Evolutionary conservation across 805 yeast species (phyloP), one percentile per base, ranked within the genome.

Genomic region (Cyberlindnera xishuangbannaensis): DNA sequence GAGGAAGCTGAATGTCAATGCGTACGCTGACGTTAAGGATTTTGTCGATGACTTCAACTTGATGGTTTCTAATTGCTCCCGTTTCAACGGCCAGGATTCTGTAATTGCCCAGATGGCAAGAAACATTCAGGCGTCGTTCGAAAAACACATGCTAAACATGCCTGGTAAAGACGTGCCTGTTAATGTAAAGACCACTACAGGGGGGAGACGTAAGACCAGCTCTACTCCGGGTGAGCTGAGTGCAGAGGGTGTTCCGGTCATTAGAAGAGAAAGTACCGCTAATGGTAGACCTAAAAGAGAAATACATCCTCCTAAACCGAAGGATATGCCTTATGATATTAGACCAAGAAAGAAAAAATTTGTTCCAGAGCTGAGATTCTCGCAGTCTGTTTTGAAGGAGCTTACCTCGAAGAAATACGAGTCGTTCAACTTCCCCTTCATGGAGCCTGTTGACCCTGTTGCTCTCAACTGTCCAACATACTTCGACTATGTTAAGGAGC

Each of bases 221-320:
- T 52, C 61, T 1, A 50, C 57, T 5, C 50, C 51, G 14, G 50
- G 49, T 25, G 49, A 64, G 20, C 43, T 62, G 23, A 59, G 56
- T 30, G 54, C 61, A 2, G 55, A 67, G 27, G 81, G 77, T 12
- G 67, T 73, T 15, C 83, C 83, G 9, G 62, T 63, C n/a, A 71
- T 81, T 31, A 72, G 95, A 55, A 71, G 90, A 37, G 95, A 86
- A 40, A 76, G 82, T 20, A 67, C 72, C 6, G 76, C 79, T 16
- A 53, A 59, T 18, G 92, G 88, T 19, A 71, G 98, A 46, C 97
- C 97, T 24, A 90, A 90, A 60, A 76, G 98, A 47, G 92, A 86
- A 47, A 86, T 92, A 30, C 97, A 88, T 56, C 98, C 98, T 4
- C 98, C 98, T 34, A 81, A 83, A 53, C 84, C 95, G 20, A 85